Percentiles rank a stretch among this genome's conserved stretches.
phyloP scores from a whole-genome alignment of 176 grass and related monocot species.

The bread wheat (Triticum aestivum) region IWGSC_CS_RefSeq_v2.1 NC_057805.1:11091337-11091836 shows the following conservation, averaged over 20 bases:
- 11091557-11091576: conserved; percentile 42
- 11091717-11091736: conserved; percentile 51
- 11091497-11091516: conserved; percentile 68
- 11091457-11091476: conserved; percentile 44
- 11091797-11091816: conserved; percentile 56
- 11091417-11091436: not conserved
- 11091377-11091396: conserved; percentile 47
- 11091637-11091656: not conserved
- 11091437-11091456: not conserved
- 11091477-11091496: conserved; percentile 69
- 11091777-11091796: conserved; percentile 72
- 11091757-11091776: conserved; percentile 74
- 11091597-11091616: conserved; percentile 67
- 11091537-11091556: conserved; percentile 66
- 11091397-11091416: conserved; percentile 39
- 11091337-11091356: not conserved
- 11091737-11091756: conserved; percentile 51
- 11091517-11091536: conserved; percentile 83
- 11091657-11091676: not conserved
- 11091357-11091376: not conserved
- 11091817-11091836: not conserved
- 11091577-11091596: conserved; percentile 59
- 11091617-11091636: not conserved
- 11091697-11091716: conserved; percentile 84
- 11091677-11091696: conserved; percentile 71